Evolutionary conservation across 352 stramenopile species (phyloP).

Genomic region (Pythium sp.): DNA sequence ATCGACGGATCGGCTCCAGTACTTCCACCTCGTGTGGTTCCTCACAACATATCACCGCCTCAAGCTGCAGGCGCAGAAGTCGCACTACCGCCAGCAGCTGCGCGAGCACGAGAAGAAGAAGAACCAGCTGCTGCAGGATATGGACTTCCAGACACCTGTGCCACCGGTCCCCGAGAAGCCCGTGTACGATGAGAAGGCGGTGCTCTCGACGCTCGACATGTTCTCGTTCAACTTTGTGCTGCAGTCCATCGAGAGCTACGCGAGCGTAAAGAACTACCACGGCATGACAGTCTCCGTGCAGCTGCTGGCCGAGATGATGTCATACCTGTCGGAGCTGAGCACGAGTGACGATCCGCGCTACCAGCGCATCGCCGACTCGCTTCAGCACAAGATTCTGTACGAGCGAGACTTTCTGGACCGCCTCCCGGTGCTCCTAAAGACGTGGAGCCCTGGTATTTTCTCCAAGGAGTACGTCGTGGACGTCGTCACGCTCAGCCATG

Average conservation of each 20-base stretch:
- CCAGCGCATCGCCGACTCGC: constrained; percentile 76
- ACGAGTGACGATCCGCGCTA: constrained; percentile 73
- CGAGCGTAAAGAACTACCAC: constrained; percentile 73
- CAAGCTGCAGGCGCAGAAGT: constrained; percentile 71
- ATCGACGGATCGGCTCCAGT: constrained; percentile 82
- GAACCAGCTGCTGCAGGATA: constrained; percentile 40
- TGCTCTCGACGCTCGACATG: constrained; percentile 86
- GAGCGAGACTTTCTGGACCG: constrained; percentile 86
- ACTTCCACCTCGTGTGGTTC: constrained; percentile 88
- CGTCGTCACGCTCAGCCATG: constrained; percentile 85
- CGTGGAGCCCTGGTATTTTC: constrained; percentile 69
- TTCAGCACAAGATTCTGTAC: constrained; percentile 89
- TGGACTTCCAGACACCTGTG: constrained; percentile 49
- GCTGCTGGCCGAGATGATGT: constrained; percentile 82
- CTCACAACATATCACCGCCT: constrained; percentile 79
- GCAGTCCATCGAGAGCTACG: constrained; percentile 86
- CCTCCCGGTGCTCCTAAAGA: constrained; percentile 75
- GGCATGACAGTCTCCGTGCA: constrained; percentile 82
- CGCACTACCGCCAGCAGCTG: constrained; percentile 54
- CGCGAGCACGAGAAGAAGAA: constrained; percentile 58
- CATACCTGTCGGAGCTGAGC: constrained; percentile 72
- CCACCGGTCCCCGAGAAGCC: constrained; percentile 42
- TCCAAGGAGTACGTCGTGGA: constrained; percentile 65
- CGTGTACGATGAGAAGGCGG: constrained; percentile 70
- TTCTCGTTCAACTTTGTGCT: constrained; percentile 91